Evolutionary conservation across 2,329 filamentous ascomycete genomes (phyloP).

Genomic region (Knufia fluminis): DNA sequence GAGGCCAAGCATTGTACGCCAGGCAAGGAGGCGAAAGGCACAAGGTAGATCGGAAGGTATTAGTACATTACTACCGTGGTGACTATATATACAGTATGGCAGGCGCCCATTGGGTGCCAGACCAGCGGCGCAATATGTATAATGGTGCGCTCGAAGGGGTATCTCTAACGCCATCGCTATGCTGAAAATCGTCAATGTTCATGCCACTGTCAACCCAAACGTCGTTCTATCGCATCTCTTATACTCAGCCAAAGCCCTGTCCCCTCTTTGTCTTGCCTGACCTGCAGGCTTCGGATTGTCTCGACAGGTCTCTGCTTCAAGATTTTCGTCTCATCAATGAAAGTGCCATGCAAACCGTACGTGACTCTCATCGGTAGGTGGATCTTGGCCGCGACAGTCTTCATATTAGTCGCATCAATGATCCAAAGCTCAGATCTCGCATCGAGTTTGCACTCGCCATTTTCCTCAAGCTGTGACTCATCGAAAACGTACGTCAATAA

Average conservation of each 20-base stretch:
- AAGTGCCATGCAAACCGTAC: slow-evolving; percentile 58
- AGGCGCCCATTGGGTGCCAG: no score
- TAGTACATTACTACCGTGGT: no score
- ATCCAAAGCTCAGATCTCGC: slow-evolving; percentile 58
- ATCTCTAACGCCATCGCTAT: slow-evolving; percentile 8
- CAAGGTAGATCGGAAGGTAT: no score
- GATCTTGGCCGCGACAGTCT: slow-evolving; percentile 49
- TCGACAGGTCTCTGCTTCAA: slow-evolving; percentile 37
- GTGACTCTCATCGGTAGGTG: slow-evolving; percentile 57
- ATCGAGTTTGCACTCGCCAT: slow-evolving; percentile 37
- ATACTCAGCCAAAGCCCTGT: slow-evolving; percentile 8
- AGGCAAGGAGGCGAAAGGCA: no score
- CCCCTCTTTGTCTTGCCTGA: slow-evolving; percentile 2
- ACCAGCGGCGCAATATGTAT: no score
- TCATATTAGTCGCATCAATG: slow-evolving; percentile 56
- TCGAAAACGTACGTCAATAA: slow-evolving; percentile 62
- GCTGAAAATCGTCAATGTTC: background rate
- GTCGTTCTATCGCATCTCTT: slow-evolving; percentile 10
- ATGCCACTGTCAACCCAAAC: slow-evolving; percentile 9
- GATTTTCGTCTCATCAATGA: slow-evolving; percentile 50
- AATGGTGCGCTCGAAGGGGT: background rate
- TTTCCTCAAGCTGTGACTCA: slow-evolving; percentile 51
- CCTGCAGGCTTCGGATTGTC: slow-evolving; percentile 19
- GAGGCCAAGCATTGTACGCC: no score
- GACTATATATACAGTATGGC: no score